Evolutionary conservation across 495 filamentous ascomycete genomes (phyloP), one percentile per base, ranked within the genome.

Genomic region (Hypoxylon subgilvum): DNA sequence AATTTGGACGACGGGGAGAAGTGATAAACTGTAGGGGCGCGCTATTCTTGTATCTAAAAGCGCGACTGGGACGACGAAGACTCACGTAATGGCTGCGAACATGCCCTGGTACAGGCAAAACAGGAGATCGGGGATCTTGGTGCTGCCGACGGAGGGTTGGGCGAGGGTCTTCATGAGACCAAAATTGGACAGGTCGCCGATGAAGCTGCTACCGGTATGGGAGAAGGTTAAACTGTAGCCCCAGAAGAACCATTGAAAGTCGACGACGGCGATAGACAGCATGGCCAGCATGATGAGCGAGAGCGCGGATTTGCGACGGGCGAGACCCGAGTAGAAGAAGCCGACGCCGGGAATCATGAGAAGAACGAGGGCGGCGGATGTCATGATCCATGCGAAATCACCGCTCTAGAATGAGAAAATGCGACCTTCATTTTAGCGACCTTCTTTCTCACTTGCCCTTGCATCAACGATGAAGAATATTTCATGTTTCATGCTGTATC

Each of bases 171-270:
- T 84, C 74, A 78, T 84, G 52, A 97, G 84, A 7, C 89, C 94
- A 69, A 97, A 89, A 78, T 96, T 92, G 51, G 82, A 74, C 25
- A 97, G 80, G 64, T 93, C 82, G 39, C 94, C 94, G 66, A 97
- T 96, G 75, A 86, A 98, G 30, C 77, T 89, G 43, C 88, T 92
- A 28, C 90, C 93, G 3, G 84, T 79, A 69, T 87, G 86, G 41
- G 89, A 94, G 76, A 97, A 96, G 34, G 94, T 84, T 42, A 98
- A 76, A 3, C 91, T 96, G 70, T 96, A 97, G 35, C 94, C 94
- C 95, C 94, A 97, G 79, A 98, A 96, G 79, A 97, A 98, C 93
- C 94, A 98, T 70, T 97, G 94, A 77, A 97, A 96, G 21, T 88
- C 87, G 16, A 96, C 84, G 42, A 98, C 87, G 23, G 90, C 92